Evolutionary conservation across 78 protist genomes (phyloP), one percentile per base, ranked within the genome.

Genomic region (Dictyostelium citrinum): DNA sequence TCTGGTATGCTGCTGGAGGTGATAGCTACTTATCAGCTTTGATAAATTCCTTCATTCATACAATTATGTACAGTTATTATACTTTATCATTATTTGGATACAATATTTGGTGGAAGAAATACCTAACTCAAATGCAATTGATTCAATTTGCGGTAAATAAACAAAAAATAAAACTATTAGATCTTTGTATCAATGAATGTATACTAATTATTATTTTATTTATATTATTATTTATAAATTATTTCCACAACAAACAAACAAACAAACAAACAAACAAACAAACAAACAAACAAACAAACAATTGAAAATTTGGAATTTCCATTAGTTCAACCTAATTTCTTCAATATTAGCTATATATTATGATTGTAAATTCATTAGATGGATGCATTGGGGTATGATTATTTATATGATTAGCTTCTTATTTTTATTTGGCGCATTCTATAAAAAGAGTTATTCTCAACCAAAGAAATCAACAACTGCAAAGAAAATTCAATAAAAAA

Each of bases 1-100:
- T 78, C 29, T 43, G 49, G 60, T 95, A 49, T 68, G 71, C 90
- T 12, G 83, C 96, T 37, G 97, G 97, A 29, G 97, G 97, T 58
- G 91, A 90, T 58, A 70, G 91, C 20, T 90, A 78, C 81, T 39
- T 90, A 46, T 81, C 91, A 31, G 94, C 95, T 2, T 24, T 39
- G 24, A 58, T 83, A 24, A 95, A 95, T 67, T 90, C 95, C 55
- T 60, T 79, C 22, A 58, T 95, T 29, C 97, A 95, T 67, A 46
- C 78, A 41, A 16, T 95, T 29, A 95, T 95, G 97, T 95, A 90
- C 39, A 51, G 85, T 33, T 95, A 95, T 90, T 95, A 95, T 76
- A 10, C 70, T 22, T 80, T 90, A 61, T 64, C 96, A 31, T 51
- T 86, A 24, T 37, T 93, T 9, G 72, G 51, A 24, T 29, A 33